phyloP scores from a whole-genome alignment of 306 rosid species.

The Trifolium repens region DNA sequence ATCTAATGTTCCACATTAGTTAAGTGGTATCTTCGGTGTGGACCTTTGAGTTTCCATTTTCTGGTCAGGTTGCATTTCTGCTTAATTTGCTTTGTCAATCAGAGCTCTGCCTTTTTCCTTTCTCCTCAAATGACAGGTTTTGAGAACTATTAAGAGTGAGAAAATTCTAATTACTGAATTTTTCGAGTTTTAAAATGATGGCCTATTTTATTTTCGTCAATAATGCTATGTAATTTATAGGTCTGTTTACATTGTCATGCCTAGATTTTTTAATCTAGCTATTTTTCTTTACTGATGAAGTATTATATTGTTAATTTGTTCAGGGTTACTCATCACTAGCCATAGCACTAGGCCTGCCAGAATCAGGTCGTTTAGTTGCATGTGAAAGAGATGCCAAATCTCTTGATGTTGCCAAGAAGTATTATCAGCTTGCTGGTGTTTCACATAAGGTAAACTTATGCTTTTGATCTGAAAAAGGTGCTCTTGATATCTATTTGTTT shows the following conservation, averaged over 20 bases:
- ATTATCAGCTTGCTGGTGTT: constrained; percentile 77
- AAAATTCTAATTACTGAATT: background rate
- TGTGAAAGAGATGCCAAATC: constrained; percentile 83
- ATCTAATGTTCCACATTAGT: constrained; percentile 12
- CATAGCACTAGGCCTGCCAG: constrained; percentile 83
- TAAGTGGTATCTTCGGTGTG: background rate
- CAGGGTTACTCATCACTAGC: constrained; percentile 98
- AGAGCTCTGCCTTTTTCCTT: background rate
- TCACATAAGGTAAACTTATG: constrained; percentile 74
- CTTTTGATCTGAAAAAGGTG: constrained; percentile 35
- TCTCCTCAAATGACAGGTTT: background rate
- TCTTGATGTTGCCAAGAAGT: constrained; percentile 87
- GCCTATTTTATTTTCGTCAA: background rate
- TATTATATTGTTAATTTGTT: constrained; percentile 34
- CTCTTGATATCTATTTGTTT: too few relatives aligned
- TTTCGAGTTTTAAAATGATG: background rate
- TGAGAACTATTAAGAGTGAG: background rate
- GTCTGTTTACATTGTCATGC: constrained; percentile 10
- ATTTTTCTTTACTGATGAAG: constrained; percentile 16
- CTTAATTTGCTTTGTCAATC: background rate
- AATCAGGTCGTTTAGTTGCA: constrained; percentile 85
- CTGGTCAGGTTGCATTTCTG: background rate
- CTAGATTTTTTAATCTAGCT: background rate
- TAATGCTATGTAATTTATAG: constrained; percentile 20
- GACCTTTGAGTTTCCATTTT: background rate